Base-by-base conservation (phyloP, 108 stramenopile species). In the Schizochytrium sp. region DNA sequence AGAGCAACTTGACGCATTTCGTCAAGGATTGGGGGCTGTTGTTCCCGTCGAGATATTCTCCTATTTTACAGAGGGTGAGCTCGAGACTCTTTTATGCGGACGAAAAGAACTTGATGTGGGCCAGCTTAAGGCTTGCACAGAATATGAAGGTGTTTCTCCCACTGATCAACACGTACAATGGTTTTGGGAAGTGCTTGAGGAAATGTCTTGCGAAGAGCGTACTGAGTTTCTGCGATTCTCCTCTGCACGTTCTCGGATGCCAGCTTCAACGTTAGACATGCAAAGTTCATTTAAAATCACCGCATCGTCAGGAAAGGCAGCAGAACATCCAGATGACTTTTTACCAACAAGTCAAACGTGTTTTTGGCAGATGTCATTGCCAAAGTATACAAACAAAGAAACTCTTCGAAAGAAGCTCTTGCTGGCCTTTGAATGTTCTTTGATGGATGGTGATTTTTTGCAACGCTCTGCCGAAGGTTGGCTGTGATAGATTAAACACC, bases 361-460 rank as follows among this genome's bases (percentile, higher is more conserved):
- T 83, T 99, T 99, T 93, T 99, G 98, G 91, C 95, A 96, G 28
- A 92, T 99, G 69, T 94, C 94, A 40, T 90, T 99, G 40, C 98
- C 98, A 10, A 90, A 93, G 56, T 99, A 99, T 89, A 93, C 93
- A 12, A 92, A 90, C 87, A 96, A 96, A 72, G 95, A 96, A 57
- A 89, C 93, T 0, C 72, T 98, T 88, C 94, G 93, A 72, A 89
- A 95, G 56, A 98, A 98, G 92, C 95, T 99, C 44, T 60, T 96
- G 46, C 97, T 96, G 89, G 98, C 98, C 5, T 98, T 99, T 72
- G 93, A 96, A 88, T 97, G 97, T 90, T 97, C 96, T 5, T 97
- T 97, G 28, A 98, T 99, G 98, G 98, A 99, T 88, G 97, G 96
- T 49, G 98, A 99, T 89, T 97, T 97, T 87, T 95, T 97, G 46